Evolutionary conservation across 805 yeast genomes (phyloP), one percentile per base, ranked within the genome.

Genomic region (Saccharomyces paradoxus): DNA sequence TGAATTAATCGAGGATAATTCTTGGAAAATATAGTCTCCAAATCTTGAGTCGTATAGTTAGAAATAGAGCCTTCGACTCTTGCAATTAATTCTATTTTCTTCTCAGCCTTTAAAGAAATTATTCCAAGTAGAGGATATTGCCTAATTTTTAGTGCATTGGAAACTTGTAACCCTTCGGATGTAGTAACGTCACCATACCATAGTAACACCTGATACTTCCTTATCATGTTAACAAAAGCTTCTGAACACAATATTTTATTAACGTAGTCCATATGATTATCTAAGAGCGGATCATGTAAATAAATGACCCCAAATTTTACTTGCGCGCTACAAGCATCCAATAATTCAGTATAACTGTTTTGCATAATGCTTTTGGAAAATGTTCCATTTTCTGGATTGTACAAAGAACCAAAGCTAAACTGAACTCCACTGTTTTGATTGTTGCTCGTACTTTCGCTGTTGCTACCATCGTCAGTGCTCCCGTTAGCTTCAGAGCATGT

Each of bases 181-280:
- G 83, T 82, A n/a, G 80, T 78, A 26, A 86, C 80, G 64, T 88
- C 85, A 8, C 97, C 96, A 46, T 91, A 96, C 98, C 98, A 92
- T 1, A 88, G 70, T 2, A 88, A 59, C 1, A 84, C 66, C 48
- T 87, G 78, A 49, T 77, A 78, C 22, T 79, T 77, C 22, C 70
- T 71, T 52, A 82, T 64, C 61, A 77, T 74, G 41, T 74, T 68
- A 13, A 80, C 71, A 53, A 87, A 81, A 27, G 67, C 69, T 2
- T 75, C 77, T 55, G 80, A 74, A 47, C 82, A 71, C 49, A 89
- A 66, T 2, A 89, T 77, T 10, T 77, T 76, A 13, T 76, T 68
- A 50, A 84, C 78, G 57, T 86, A 82, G 3, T 68, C 67, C 31
- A 73, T 68, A n/a, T 10, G 32, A 51, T 82, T 81, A 55, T 87